A percentile compares a stretch with the other conserved stretches of the same genome.
Conservation (phyloP, 495 filamentous ascomycete genomes). For the Melanomma pulvis-pyrius region DNA sequence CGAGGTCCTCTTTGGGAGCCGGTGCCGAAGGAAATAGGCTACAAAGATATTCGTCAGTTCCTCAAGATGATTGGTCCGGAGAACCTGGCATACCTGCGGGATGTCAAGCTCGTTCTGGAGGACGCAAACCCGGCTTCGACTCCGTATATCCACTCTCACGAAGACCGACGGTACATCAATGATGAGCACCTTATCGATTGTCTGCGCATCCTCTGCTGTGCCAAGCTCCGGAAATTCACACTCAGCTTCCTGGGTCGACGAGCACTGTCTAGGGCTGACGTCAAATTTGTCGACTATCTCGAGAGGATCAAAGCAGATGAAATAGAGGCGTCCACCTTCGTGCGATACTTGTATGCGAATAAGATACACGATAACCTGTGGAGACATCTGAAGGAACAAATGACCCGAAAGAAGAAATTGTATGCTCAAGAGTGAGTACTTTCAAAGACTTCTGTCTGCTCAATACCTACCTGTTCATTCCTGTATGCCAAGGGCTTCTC, state of each 20-base stretch:
- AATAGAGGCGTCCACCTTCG: conserved; percentile 14
- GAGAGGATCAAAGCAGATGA: conserved; percentile 40
- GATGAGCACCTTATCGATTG: conserved; percentile 42
- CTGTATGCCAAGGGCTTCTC: background rate
- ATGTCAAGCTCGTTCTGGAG: conserved; percentile 36
- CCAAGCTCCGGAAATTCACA: conserved; percentile 35
- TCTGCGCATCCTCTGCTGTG: conserved; percentile 34
- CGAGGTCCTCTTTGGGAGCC: conserved; percentile 34
- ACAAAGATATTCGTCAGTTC: conserved; percentile 40
- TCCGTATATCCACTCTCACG: conserved; percentile 30
- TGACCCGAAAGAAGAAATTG: conserved; percentile 39
- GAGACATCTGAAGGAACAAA: conserved; percentile 28
- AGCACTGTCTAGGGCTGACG: conserved; percentile 26
- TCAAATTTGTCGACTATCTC: conserved; percentile 39
- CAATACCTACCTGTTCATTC: background rate
- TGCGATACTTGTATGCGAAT: conserved; percentile 1
- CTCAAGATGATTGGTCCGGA: conserved; percentile 39
- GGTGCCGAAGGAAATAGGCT: conserved; percentile 40
- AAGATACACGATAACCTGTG: conserved; percentile 31
- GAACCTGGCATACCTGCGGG: conserved; percentile 37
- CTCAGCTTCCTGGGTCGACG: conserved; percentile 39
- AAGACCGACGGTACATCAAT: conserved; percentile 43
- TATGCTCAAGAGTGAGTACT: conserved; percentile 19
- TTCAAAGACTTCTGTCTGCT: background rate
- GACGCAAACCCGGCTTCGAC: conserved; percentile 39